Evolutionary conservation across 2,329 filamentous ascomycete species (phyloP).

Genomic region (Alternaria novae-zelandiae): DNA sequence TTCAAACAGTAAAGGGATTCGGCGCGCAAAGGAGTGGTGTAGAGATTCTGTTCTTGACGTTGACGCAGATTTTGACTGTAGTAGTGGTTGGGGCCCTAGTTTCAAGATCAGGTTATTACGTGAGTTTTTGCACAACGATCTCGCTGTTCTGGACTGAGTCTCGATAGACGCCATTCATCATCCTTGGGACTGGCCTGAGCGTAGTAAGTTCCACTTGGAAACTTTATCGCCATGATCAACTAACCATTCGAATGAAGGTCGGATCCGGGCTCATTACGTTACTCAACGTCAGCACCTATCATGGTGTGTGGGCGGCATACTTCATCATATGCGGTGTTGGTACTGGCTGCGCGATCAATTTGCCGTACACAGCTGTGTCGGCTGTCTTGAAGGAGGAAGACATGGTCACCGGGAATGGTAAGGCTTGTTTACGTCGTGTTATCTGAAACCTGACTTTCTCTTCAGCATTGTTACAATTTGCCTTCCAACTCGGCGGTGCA

Average conservation of each 20-base stretch:
- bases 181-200: not conserved
- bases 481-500: not conserved
- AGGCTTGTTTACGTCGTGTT: not conserved
- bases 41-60: not conserved
- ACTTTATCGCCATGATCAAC: not conserved
- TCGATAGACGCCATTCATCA: not conserved
- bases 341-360: conserved; percentile 9
- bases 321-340: conserved; percentile 11
- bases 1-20: not conserved
- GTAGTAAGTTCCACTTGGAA: not conserved
- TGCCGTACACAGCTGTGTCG: conserved; percentile 9
- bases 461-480: not conserved
- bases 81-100: not conserved
- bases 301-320: conserved; percentile 4
- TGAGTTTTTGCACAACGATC: not conserved
- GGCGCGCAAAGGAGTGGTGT: not conserved
- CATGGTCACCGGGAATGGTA: not conserved
- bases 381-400: conserved; percentile 2
- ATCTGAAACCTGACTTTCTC: not conserved
- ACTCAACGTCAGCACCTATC: not conserved
- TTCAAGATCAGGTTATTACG: not conserved
- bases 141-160: not conserved
- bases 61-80: not conserved
- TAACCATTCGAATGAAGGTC: not conserved
- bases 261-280: conserved; percentile 7